Evolutionary conservation across 1,284 basidiomycete genomes (phyloP).

Genomic region (Malassezia slooffiae): DNA sequence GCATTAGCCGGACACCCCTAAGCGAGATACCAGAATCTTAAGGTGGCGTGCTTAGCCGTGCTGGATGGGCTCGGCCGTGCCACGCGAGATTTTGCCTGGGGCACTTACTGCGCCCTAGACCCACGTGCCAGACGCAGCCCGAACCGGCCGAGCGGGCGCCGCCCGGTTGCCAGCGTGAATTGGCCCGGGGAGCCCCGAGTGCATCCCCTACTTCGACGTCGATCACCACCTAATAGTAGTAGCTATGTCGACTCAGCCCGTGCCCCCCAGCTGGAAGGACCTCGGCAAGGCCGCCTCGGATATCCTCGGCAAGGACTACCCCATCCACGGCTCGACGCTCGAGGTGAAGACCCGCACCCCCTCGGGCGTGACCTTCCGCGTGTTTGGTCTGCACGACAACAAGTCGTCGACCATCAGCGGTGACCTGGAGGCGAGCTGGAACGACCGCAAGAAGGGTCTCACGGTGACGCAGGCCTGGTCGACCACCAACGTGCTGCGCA

Average conservation of each 20-base stretch:
- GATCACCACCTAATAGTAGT: too few relatives aligned
- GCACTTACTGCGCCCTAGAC: too few relatives aligned
- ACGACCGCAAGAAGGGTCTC: conserved; percentile 44
- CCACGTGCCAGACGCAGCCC: too few relatives aligned
- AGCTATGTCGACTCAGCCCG: conserved; percentile 23
- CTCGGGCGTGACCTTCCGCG: conserved; percentile 49
- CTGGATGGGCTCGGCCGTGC: too few relatives aligned
- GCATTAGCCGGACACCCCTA: too few relatives aligned
- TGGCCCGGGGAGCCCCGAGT: too few relatives aligned
- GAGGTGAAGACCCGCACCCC: conserved; percentile 87
- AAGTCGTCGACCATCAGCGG: conserved; percentile 44
- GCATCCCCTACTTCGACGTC: too few relatives aligned
- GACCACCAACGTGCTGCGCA: conserved; percentile 67
- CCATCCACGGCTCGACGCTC: conserved; percentile 58
- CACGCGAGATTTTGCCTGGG: too few relatives aligned
- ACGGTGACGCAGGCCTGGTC: conserved; percentile 63
- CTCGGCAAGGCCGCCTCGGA: conserved; percentile 77
- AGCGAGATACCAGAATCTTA: too few relatives aligned
- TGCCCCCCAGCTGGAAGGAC: conserved; percentile 46
- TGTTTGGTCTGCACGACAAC: conserved; percentile 44
- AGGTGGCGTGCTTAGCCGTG: too few relatives aligned
- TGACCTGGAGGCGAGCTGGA: conserved; percentile 46
- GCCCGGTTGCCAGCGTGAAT: too few relatives aligned
- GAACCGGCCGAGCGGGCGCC: too few relatives aligned
- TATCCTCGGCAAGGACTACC: conserved; percentile 86